Evolutionary conservation across 1,284 basidiomycete species (phyloP).

Genomic region (Cutaneotrichosporon dermatis): DNA sequence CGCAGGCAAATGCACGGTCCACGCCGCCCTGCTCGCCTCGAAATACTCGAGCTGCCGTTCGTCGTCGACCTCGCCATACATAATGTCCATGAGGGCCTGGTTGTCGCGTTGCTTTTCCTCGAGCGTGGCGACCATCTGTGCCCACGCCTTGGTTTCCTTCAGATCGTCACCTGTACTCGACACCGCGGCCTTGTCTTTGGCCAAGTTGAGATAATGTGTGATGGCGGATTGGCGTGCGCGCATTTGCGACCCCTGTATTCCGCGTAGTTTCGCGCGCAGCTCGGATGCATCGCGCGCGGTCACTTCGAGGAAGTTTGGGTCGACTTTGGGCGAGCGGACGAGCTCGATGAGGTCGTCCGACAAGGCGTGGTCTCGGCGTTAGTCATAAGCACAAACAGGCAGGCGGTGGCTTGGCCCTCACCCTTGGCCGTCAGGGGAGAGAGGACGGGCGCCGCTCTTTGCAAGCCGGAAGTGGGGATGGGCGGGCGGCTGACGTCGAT

Average conservation of each 20-base stretch:
- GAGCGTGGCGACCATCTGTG: slow-evolving; percentile 45
- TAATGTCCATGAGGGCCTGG: slow-evolving; percentile 43
- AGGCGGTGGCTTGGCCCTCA: slow-evolving; percentile 32
- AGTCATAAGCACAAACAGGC: neutral
- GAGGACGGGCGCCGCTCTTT: slow-evolving; percentile 67
- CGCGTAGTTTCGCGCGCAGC: slow-evolving; percentile 36
- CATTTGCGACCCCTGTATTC: slow-evolving; percentile 50
- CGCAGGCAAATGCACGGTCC: slow-evolving; percentile 53
- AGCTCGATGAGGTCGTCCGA: slow-evolving; percentile 56
- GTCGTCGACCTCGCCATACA: slow-evolving; percentile 34
- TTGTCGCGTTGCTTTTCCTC: slow-evolving; percentile 48
- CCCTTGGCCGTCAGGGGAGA: slow-evolving; percentile 76
- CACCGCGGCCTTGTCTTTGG: neutral
- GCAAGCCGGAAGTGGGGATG: slow-evolving; percentile 43
- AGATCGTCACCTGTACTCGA: neutral
- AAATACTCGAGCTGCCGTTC: slow-evolving; percentile 45
- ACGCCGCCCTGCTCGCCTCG: slow-evolving; percentile 46
- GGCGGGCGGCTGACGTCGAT: slow-evolving; percentile 71
- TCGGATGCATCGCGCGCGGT: slow-evolving; percentile 42
- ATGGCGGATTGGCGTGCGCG: slow-evolving; percentile 50
- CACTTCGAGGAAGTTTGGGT: slow-evolving; percentile 53
- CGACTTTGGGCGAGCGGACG: slow-evolving; percentile 55
- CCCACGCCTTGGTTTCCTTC: neutral
- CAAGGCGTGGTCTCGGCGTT: neutral
- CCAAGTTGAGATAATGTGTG: neutral